Evolutionary conservation across 2,329 filamentous ascomycete genomes (phyloP).

Genomic region (Stachybotrys echinatus): DNA sequence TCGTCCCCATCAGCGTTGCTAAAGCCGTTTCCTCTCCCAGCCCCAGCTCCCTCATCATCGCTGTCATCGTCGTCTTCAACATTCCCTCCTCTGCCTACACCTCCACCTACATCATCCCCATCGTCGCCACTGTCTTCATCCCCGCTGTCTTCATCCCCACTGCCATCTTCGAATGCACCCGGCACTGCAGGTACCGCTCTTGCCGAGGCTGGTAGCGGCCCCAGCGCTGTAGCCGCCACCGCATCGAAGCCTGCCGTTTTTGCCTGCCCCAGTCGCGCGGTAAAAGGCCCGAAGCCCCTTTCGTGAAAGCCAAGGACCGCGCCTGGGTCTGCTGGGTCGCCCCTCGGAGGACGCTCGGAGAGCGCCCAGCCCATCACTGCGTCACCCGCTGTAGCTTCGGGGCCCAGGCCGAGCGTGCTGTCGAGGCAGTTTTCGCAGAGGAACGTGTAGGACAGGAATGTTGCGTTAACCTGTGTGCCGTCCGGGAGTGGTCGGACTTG

Average conservation of each 20-base stretch:
- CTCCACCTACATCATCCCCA: constrained; percentile 1
- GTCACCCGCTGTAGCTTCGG: constrained; percentile 13
- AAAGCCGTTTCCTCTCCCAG: too few relatives aligned
- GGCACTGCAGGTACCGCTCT: constrained; percentile 9
- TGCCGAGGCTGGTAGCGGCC: constrained; percentile 17
- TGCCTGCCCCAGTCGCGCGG: constrained; percentile 5
- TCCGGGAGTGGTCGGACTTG: constrained; percentile 31
- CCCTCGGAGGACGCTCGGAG: constrained; percentile 11
- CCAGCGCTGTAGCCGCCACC: constrained; percentile 8
- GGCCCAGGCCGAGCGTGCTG: constrained; percentile 16
- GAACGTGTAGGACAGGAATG: constrained; percentile 39
- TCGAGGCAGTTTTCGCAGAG: constrained; percentile 33
- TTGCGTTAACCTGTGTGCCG: constrained; percentile 36
- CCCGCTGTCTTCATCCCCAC: constrained; percentile 4
- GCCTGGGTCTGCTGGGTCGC: constrained; percentile 13
- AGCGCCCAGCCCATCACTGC: constrained; percentile 32
- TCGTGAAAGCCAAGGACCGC: constrained; percentile 24
- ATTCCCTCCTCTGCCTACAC: neutral
- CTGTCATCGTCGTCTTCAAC: constrained; percentile 9
- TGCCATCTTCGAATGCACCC: constrained; percentile 9
- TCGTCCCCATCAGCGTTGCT: too few relatives aligned
- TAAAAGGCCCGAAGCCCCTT: constrained; percentile 21
- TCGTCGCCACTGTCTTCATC: neutral
- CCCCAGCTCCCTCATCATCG: constrained; percentile 8
- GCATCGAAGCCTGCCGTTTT: constrained; percentile 4